phyloP scores from a whole-genome alignment of 345 rosid genomes.

The Eutrema japonicum region DNA sequence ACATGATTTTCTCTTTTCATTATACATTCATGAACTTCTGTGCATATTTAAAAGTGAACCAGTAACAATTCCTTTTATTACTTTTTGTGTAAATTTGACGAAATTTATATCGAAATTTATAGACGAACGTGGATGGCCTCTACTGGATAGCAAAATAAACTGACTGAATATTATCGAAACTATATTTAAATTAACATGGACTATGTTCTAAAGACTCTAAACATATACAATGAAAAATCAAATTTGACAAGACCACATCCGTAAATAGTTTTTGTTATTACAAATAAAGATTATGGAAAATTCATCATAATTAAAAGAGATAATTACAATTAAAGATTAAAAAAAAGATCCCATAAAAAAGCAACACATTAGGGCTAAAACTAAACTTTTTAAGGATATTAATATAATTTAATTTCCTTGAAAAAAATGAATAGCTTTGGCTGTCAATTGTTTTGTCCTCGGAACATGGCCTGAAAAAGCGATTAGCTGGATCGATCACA shows the following conservation, averaged over 20 bases:
- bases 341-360: conserved; percentile 19
- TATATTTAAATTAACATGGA: background rate
- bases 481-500: conserved; percentile 54
- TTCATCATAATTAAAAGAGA: background rate
- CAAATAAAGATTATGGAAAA: too few species aligned
- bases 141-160: conserved; percentile 1
- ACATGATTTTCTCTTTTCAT: background rate
- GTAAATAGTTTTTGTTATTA: background rate
- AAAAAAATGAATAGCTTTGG: conserved; percentile 54
- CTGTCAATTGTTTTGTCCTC: conserved; percentile 57
- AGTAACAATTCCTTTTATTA: conserved; percentile 12
- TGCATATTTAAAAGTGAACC: conserved; percentile 21
- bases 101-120: background rate
- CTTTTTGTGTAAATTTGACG: conserved; percentile 15
- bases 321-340: conserved; percentile 9
- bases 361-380: conserved; percentile 55
- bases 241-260: background rate
- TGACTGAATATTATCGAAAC: background rate
- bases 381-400: conserved; percentile 66
- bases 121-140: background rate
- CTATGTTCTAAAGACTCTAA: background rate
- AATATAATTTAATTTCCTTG: conserved; percentile 41
- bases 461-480: conserved; percentile 64
- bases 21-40: conserved; percentile 27
- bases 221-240: background rate